Evolutionary conservation across 2,329 filamentous ascomycete genomes (phyloP), one percentile per base, ranked within the genome.

Genomic region (Cercospora sojina): DNA sequence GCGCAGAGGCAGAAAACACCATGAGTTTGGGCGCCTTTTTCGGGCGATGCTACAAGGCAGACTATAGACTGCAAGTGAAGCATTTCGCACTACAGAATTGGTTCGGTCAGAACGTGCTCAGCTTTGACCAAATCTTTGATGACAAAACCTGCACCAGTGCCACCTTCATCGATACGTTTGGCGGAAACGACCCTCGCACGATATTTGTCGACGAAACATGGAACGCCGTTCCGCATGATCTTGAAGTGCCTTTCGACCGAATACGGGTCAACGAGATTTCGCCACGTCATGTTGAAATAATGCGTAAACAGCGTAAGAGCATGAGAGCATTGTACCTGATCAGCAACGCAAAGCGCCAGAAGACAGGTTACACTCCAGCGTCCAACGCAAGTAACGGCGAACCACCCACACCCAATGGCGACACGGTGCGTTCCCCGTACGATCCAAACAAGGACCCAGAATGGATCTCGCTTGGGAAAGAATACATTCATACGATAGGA

Each of bases 121-220:
- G 82, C 10, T 79, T 86, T 59, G 77, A 81, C 6, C 38, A 78
- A 0, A 77, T 83, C 0, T 76, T 85, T 12, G 80, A 86, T 58
- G 69, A 75, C 0, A 64, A 72, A 0, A 71, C 65, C 0, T 72
- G 85, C 12, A 78, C 83, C 65, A 82, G 86, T 53, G 67, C 87
- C n/a, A 84, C 83, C 0, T 77, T 85, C 29, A 78, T 89, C 38
- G 86, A 84, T 70, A 81, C 79, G n/a, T 81, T 83, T 68, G 82
- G 82, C 9, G 79, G 79, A 12, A 77, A 79, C 60, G 80, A 79
- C 64, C 82, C 80, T 0, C 67, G 69, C 27, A 77, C 73, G 12
- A 78, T 85, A 2, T 89, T 88, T 73, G 77, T 87, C 12, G 86
- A 88, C 70, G 80, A 83, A 35, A 84, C 81, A 1, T 88, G 86